phyloP scores from a whole-genome alignment of 352 stramenopile genomes.

The Pythium sukuiense region DNA sequence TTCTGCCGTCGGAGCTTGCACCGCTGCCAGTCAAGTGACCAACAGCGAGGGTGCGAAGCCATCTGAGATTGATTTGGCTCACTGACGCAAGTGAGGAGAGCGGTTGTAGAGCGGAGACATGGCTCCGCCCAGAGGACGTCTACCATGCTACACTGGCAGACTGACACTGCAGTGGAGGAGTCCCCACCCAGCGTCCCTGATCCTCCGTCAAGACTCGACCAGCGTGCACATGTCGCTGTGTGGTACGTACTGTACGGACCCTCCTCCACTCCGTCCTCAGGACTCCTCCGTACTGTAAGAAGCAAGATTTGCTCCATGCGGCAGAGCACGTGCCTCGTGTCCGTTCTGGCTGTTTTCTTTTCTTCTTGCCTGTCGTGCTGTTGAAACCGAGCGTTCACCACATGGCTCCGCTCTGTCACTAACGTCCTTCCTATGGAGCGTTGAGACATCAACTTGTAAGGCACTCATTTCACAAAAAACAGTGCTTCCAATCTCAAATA shows the following conservation, averaged over 20 bases:
- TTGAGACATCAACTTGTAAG: constrained; percentile 14
- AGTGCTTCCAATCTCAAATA: neutral
- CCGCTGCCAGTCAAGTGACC: neutral
- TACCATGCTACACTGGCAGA: neutral
- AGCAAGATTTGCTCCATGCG: neutral
- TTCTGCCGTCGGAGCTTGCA: neutral
- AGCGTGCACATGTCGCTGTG: neutral
- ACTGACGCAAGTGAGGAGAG: constrained; percentile 7
- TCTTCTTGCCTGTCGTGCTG: constrained; percentile 5
- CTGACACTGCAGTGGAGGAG: neutral
- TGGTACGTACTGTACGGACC: too few relatives aligned
- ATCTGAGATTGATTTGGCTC: constrained; percentile 12
- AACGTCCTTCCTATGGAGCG: neutral
- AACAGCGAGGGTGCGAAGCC: neutral
- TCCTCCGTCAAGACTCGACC: neutral
- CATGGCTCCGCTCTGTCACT: constrained; percentile 20
- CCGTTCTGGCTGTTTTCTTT: constrained; percentile 23
- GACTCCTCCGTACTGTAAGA: neutral
- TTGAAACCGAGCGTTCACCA: constrained; percentile 3
- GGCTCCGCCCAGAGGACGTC: neutral
- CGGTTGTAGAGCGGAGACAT: constrained; percentile 2
- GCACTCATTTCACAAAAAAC: neutral
- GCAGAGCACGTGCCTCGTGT: constrained; percentile 17
- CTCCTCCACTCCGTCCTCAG: neutral
- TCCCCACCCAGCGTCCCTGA: neutral